Evolutionary conservation across 2,329 filamentous ascomycete genomes (phyloP).

Genomic region (Diplodia sapinea): DNA sequence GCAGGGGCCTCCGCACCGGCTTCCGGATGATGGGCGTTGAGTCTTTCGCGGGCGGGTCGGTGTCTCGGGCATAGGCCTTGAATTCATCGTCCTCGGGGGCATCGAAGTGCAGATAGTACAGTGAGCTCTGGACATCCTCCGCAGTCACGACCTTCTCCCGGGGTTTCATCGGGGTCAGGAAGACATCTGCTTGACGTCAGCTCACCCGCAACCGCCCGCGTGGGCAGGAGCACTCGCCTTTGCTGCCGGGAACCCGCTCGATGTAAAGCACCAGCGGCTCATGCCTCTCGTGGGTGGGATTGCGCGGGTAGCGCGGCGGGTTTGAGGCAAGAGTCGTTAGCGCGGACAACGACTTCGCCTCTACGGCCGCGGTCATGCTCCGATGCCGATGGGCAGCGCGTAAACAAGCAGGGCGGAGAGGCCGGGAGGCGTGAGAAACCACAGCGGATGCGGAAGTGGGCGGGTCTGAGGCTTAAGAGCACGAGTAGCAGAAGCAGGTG

Average conservation of each 20-base stretch:
- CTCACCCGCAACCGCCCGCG: constrained; percentile 22
- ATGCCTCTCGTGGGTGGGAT: constrained; percentile 70
- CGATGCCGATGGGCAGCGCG: neutral
- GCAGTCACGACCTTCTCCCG: constrained; percentile 85
- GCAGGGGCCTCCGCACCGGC: constrained; percentile 33
- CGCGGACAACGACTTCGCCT: constrained; percentile 81
- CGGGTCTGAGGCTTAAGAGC: neutral
- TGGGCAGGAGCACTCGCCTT: constrained; percentile 57
- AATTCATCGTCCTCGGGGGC: constrained; percentile 57
- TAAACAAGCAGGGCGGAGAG: neutral
- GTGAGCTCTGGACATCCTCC: constrained; percentile 82
- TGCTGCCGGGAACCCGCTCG: constrained; percentile 86
- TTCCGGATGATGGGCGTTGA: constrained; percentile 27
- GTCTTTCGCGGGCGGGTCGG: constrained; percentile 3
- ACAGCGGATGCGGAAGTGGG: neutral
- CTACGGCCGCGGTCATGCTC: constrained; percentile 55
- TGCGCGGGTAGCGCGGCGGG: constrained; percentile 83
- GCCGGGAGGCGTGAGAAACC: neutral
- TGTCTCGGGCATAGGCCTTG: constrained; percentile 8
- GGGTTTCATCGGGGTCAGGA: constrained; percentile 89
- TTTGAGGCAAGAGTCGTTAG: constrained; percentile 83
- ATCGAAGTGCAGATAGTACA: constrained; percentile 90
- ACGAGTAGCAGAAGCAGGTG: neutral
- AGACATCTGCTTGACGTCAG: constrained; percentile 69
- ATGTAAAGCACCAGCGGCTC: constrained; percentile 87